Evolutionary conservation across 148 eudicot species (phyloP).

Genomic region (Rhododendron ferrugineum): DNA sequence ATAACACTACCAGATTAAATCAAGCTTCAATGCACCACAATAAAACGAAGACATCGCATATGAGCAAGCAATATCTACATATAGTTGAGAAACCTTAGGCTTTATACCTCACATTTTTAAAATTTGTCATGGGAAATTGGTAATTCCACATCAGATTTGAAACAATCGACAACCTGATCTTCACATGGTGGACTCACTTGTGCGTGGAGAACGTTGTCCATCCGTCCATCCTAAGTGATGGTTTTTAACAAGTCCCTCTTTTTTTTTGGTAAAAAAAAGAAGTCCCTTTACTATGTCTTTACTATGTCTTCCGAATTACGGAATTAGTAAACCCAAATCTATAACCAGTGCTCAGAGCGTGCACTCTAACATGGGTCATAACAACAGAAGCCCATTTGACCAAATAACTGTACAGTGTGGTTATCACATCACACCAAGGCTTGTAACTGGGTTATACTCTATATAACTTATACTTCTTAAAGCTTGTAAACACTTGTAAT

Average conservation of each 20-base stretch:
- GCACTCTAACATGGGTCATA: not conserved
- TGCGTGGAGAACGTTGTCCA: not conserved
- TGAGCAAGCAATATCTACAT: not conserved
- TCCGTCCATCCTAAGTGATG: not conserved
- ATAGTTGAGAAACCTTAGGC: not conserved
- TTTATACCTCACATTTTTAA: not conserved
- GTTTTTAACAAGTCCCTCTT: not conserved
- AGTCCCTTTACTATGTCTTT: not conserved
- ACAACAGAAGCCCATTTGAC: not conserved
- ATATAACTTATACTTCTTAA: too few species aligned
- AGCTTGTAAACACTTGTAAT: too few species aligned
- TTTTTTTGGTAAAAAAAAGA: too few species aligned
- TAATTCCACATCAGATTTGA: not conserved
- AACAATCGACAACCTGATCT: not conserved
- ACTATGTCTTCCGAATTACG: not conserved
- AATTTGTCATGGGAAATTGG: not conserved
- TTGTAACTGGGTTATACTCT: too few species aligned
- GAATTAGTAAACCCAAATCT: not conserved
- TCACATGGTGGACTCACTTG: not conserved
- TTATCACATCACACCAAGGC: not conserved
- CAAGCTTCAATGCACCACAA: not conserved
- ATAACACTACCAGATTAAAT: not conserved
- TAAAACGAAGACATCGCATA: not conserved
- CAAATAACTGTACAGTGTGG: not conserved
- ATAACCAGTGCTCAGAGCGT: not conserved